Percentiles rank a stretch among this genome's conserved stretches.
Conservation (phyloP, 257 asterid genomes). For the Jacaranda copaia region DNA sequence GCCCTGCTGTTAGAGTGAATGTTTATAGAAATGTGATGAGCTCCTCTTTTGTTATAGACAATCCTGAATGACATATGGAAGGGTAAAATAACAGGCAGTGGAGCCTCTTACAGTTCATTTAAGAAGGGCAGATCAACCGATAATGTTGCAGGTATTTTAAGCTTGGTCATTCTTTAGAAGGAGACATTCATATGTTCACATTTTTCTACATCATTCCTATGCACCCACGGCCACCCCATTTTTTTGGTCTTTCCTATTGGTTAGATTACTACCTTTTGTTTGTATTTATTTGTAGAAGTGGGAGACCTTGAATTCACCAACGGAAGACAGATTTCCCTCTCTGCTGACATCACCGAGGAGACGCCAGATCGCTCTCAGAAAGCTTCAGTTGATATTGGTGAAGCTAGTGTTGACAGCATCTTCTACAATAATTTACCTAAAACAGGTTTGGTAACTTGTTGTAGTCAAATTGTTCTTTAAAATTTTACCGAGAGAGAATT, state of each 20-base stretch:
- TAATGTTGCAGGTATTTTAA: constrained; percentile 60
- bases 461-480: constrained; percentile 17
- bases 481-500: constrained; percentile 17
- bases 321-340: constrained; percentile 46
- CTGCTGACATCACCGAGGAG: constrained; percentile 51
- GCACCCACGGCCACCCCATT: background rate
- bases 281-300: constrained; percentile 41
- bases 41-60: constrained; percentile 52
- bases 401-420: constrained; percentile 46
- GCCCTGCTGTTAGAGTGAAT: constrained; percentile 21
- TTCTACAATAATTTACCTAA: constrained; percentile 40
- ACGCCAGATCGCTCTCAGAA: constrained; percentile 44
- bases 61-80: constrained; percentile 74
- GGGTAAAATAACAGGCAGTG: constrained; percentile 80
- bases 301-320: constrained; percentile 52
- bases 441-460: constrained; percentile 46
- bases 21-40: constrained; percentile 24
- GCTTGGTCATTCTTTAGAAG: constrained; percentile 14
- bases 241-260: background rate
- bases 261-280: constrained; percentile 16
- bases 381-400: constrained; percentile 39
- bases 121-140: constrained; percentile 67
- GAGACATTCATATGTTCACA: background rate
- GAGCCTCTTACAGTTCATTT: constrained; percentile 58
- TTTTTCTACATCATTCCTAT: constrained; percentile 3